Conservation (phyloP, 306 rosid genomes). For the Cucurbita maxima region DNA sequence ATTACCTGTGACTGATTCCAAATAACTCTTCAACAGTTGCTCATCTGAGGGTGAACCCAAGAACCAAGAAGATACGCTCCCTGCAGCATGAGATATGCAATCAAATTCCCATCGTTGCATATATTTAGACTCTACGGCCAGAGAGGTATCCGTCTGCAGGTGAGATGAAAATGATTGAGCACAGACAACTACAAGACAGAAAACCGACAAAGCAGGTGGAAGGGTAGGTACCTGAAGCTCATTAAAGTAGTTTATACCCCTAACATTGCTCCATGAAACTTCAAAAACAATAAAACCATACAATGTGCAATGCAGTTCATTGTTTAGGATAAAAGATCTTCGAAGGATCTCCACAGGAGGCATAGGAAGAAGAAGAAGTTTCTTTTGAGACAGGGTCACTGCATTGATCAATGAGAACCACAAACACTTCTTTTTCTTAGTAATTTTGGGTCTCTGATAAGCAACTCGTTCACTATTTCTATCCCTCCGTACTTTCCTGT, state of each 20-base stretch:
- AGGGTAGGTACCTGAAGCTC: conserved; percentile 70
- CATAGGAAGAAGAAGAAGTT: conserved; percentile 68
- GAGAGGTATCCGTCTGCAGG: conserved; percentile 78
- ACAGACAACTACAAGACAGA: conserved; percentile 6
- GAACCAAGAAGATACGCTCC: conserved; percentile 70
- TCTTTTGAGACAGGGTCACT: conserved; percentile 40
- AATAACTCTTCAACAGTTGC: conserved; percentile 44
- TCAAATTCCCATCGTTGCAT: conserved; percentile 98
- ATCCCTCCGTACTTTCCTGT: conserved; percentile 40
- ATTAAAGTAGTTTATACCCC: conserved; percentile 83
- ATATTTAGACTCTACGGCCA: conserved; percentile 61
- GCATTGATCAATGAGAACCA: conserved; percentile 68
- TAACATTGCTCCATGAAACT: conserved; percentile 65
- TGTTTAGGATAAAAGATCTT: conserved; percentile 45
- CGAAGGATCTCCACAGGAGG: conserved; percentile 66
- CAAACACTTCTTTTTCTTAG: conserved; percentile 25
- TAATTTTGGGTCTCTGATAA: conserved; percentile 23
- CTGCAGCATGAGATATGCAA: conserved; percentile 72
- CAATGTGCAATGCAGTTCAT: conserved; percentile 67
- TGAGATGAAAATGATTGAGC: conserved; percentile 6
- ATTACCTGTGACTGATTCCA: conserved; percentile 55
- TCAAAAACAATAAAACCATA: conserved; percentile 83
- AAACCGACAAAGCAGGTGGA: conserved; percentile 7
- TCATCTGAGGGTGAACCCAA: conserved; percentile 54
- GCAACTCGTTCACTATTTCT: conserved; percentile 33